Conservation (phyloP, 306 rosid genomes). For the Notholithocarpus densiflorus region DNA sequence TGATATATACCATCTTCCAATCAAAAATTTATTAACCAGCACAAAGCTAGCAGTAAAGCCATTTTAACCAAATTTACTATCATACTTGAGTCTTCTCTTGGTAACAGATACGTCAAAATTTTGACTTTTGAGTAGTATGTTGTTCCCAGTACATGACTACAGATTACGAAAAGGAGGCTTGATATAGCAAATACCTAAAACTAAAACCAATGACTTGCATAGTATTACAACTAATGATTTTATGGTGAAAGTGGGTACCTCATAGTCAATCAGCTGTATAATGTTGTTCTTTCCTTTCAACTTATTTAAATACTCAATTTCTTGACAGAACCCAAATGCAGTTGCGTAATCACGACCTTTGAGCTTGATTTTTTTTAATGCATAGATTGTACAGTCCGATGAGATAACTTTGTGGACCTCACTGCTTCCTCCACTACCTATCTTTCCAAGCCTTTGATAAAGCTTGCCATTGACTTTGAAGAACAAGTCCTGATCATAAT, state of each 20-base stretch:
- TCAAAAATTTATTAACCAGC: background rate
- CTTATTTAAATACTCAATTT: conserved; percentile 83
- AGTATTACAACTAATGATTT: conserved; percentile 3
- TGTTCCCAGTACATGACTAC: background rate
- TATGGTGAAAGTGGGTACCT: conserved; percentile 50
- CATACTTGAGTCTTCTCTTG: conserved; percentile 2
- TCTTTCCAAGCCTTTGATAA: conserved; percentile 97
- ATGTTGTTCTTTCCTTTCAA: conserved; percentile 83
- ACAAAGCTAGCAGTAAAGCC: background rate
- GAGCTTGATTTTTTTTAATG: conserved; percentile 84
- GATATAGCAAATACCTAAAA: conserved; percentile 14
- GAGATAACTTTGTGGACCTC: conserved; percentile 99
- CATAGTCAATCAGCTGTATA: conserved; percentile 88
- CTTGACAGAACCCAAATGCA: conserved; percentile 97
- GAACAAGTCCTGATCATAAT: conserved; percentile 85
- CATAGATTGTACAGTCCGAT: conserved; percentile 85
- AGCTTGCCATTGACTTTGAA: conserved; percentile 94
- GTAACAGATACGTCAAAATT: background rate
- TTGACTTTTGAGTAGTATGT: background rate
- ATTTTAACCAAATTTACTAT: background rate
- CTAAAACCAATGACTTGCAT: conserved; percentile 8
- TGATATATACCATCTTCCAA: background rate
- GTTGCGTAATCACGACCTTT: conserved; percentile 97
- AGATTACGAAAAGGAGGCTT: background rate
- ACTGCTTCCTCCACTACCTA: conserved; percentile 99